Percentiles rank a stretch among this genome's conserved stretches.
These are phyloP conservation scores for Aspergillus niger DNA, from an alignment of 2,329 filamentous ascomycete genomes.

Conservation along the genomic window DNA sequence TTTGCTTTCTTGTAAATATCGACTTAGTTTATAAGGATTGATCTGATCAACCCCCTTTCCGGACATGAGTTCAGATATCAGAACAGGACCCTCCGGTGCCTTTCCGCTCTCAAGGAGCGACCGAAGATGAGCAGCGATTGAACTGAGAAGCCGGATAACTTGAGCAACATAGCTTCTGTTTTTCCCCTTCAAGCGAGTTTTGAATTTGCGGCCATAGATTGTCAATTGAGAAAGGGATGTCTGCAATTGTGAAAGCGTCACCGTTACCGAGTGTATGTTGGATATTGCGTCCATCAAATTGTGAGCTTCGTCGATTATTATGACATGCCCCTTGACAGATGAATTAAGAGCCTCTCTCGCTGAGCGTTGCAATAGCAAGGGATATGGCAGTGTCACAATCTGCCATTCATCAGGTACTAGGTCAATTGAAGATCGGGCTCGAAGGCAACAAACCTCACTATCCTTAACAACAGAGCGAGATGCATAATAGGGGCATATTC, in stretches of 20 bases:
- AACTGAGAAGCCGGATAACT: constrained; percentile 79
- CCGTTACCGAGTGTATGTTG: constrained; percentile 77
- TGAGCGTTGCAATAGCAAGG: constrained; percentile 80
- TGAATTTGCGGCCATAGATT: constrained; percentile 82
- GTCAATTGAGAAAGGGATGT: constrained; percentile 74
- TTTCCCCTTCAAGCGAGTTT: constrained; percentile 82
- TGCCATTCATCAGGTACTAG: constrained; percentile 31
- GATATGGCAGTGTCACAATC: constrained; percentile 91
- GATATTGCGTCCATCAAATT: constrained; percentile 96
- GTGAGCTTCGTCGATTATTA: constrained; percentile 97
- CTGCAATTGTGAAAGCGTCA: constrained; percentile 72
- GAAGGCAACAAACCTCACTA: constrained; percentile 62
- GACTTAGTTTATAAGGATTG: constrained; percentile 84
- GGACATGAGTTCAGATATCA: constrained; percentile 70
- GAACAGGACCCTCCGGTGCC: constrained; percentile 66
- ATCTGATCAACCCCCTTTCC: constrained; percentile 92
- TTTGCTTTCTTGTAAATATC: constrained; percentile 89
- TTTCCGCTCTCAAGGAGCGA: constrained; percentile 45
- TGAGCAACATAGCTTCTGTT: constrained; percentile 92
- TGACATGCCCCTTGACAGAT: constrained; percentile 80
- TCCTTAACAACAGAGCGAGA: constrained; percentile 78
- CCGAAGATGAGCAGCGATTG: constrained; percentile 70
- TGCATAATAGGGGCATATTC: constrained; percentile 95
- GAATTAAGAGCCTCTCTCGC: constrained; percentile 86
- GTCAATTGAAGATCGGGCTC: not conserved